Percentiles rank a stretch among this genome's conserved stretches.
These are phyloP conservation scores for Trichosporon sp. DNA, from an alignment of 1,284 basidiomycete genomes.

Conservation along the genomic window DNA sequence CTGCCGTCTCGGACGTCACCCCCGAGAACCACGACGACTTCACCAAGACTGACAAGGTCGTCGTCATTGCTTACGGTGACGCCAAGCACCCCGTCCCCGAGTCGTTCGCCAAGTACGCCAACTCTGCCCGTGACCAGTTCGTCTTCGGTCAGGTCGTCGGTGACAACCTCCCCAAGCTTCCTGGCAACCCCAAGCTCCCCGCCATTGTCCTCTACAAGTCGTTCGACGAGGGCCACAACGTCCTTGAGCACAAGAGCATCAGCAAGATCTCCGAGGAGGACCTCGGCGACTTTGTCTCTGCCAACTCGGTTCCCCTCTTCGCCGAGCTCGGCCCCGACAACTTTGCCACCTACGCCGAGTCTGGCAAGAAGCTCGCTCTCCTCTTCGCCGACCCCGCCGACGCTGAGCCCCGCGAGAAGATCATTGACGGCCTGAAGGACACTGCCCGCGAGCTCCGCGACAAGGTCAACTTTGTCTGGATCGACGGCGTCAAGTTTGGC, in stretches of 20 bases:
- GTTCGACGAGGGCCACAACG: constrained; percentile 84
- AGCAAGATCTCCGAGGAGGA: constrained; percentile 63
- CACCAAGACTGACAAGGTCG: constrained; percentile 85
- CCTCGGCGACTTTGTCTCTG: constrained; percentile 75
- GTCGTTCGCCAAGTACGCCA: constrained; percentile 77
- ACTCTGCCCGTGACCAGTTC: constrained; percentile 86
- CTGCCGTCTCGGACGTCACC: constrained; percentile 85
- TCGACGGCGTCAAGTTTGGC: constrained; percentile 91
- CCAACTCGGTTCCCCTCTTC: constrained; percentile 83
- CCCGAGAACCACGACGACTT: constrained; percentile 79
- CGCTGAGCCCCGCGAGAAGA: constrained; percentile 62
- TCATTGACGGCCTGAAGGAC: constrained; percentile 72
- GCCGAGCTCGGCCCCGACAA: constrained; percentile 95
- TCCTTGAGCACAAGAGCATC: constrained; percentile 68
- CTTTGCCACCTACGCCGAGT: constrained; percentile 81
- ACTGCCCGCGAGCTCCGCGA: constrained; percentile 79
- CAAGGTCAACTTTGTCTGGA: constrained; percentile 97
- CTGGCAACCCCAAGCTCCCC: constrained; percentile 71
- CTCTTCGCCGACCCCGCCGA: constrained; percentile 85
- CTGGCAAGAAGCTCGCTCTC: constrained; percentile 87
- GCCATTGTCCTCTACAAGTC: constrained; percentile 88
- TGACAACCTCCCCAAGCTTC: constrained; percentile 67
- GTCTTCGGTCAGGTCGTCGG: constrained; percentile 87
- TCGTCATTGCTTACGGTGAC: constrained; percentile 81
- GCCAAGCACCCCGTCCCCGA: constrained; percentile 68